Evolutionary conservation across 345 rosid genomes (phyloP).

Genomic region (Jatropha curcas): DNA sequence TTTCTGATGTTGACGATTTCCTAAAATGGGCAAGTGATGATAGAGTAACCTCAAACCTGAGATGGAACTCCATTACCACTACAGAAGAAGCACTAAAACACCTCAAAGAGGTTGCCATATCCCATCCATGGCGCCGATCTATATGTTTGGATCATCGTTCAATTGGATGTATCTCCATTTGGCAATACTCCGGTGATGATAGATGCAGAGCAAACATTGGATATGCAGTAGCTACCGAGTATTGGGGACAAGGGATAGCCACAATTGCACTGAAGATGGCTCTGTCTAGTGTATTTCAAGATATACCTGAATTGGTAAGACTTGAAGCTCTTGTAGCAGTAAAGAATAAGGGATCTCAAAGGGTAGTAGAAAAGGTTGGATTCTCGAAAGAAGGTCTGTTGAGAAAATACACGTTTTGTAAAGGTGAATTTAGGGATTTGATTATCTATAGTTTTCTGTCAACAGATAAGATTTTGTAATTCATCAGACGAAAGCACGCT

Average conservation of each 20-base stretch:
- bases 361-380: conserved; percentile 64
- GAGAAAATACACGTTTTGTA: conserved; percentile 49
- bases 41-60: conserved; percentile 44
- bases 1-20: conserved; percentile 53
- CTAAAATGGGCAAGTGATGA: conserved; percentile 47
- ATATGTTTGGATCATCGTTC: conserved; percentile 46
- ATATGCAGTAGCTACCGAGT: conserved; percentile 40
- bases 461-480: conserved; percentile 26
- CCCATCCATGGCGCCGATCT: conserved; percentile 51
- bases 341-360: conserved; percentile 56
- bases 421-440: conserved; percentile 56
- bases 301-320: conserved; percentile 44
- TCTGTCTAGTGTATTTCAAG: conserved; percentile 31
- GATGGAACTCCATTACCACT: conserved; percentile 42
- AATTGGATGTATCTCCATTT: conserved; percentile 44
- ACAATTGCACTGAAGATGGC: conserved; percentile 44
- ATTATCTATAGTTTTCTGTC: conserved; percentile 41
- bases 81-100: conserved; percentile 38
- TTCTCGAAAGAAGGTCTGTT: conserved; percentile 59
- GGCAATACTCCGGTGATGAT: conserved; percentile 35
- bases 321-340: conserved; percentile 56
- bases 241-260: conserved; percentile 48
- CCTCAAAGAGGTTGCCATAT: conserved; percentile 34
- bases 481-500: too few relatives aligned
- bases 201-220: conserved; percentile 39